Evolutionary conservation across 176 grass and related monocot species (phyloP).

Genomic region (Microstegium vimineum): DNA sequence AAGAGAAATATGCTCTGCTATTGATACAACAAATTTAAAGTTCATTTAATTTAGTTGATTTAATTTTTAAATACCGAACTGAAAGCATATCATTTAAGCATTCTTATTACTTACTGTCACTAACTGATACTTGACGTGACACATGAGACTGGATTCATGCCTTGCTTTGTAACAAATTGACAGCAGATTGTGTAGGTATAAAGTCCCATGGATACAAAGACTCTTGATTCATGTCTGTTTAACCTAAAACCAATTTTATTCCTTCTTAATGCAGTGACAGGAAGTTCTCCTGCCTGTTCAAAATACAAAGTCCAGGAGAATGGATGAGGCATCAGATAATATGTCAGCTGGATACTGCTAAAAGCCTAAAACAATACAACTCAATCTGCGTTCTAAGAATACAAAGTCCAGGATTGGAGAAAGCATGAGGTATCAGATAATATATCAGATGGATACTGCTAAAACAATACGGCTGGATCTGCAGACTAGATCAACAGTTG

Average conservation of each 20-base stretch:
- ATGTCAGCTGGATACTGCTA: background rate
- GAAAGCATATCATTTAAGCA: background rate
- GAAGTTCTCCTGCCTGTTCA: background rate
- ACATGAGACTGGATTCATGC: background rate
- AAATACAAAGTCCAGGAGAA: background rate
- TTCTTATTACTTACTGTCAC: background rate
- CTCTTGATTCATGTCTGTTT: background rate
- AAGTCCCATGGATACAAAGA: background rate
- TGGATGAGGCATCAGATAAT: background rate
- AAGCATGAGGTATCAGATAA: background rate
- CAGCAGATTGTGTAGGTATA: background rate
- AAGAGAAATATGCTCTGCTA: background rate
- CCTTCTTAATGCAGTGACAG: background rate
- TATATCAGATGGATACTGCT: background rate
- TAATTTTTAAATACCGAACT: background rate
- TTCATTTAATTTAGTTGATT: background rate
- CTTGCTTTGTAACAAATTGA: background rate
- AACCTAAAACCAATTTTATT: background rate
- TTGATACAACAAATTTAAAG: background rate
- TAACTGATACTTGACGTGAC: background rate
- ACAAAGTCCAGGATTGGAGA: background rate
- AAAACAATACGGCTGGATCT: background rate
- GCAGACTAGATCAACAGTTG: background rate
- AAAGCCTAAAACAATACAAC: background rate
- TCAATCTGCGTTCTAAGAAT: background rate